Percentiles rank a stretch among this genome's conserved stretches.
Evolutionary conservation across 371 early-diverging fungal species (phyloP).

Genomic region (Rhizomucor pusillus): DNA sequence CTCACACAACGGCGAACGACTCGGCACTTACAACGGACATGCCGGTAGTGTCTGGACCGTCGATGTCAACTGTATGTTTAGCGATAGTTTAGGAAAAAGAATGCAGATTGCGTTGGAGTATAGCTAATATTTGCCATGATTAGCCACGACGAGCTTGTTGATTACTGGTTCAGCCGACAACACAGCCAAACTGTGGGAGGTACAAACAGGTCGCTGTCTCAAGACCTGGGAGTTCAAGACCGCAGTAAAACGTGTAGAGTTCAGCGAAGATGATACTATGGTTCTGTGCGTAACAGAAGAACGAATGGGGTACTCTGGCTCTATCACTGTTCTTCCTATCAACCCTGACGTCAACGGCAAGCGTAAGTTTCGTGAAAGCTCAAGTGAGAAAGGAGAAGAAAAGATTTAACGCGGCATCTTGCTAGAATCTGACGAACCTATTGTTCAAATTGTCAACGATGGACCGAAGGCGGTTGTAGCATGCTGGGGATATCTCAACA

Average conservation of each 20-base stretch:
- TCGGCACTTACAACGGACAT: slow-evolving; percentile 96
- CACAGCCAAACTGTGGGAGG: slow-evolving; percentile 93
- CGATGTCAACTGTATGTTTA: slow-evolving; percentile 78
- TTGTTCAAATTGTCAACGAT: slow-evolving; percentile 59
- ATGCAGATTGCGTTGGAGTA: background rate
- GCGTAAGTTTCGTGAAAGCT: slow-evolving; percentile 3
- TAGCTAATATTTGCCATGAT: background rate
- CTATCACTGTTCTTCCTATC: slow-evolving; percentile 79
- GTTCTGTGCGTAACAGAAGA: slow-evolving; percentile 94
- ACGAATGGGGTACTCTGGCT: slow-evolving; percentile 91
- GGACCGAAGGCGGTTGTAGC: slow-evolving; percentile 90
- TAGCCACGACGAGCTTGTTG: slow-evolving; percentile 68
- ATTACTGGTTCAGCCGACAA: slow-evolving; percentile 97
- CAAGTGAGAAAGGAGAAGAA: too few species aligned
- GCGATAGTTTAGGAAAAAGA: background rate
- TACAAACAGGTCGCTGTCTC: slow-evolving; percentile 88
- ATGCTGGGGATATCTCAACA: slow-evolving; percentile 89
- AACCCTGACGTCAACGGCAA: slow-evolving; percentile 53
- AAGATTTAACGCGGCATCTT: background rate
- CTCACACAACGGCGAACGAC: slow-evolving; percentile 95
- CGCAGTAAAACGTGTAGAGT: slow-evolving; percentile 92
- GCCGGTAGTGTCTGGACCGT: slow-evolving; percentile 95
- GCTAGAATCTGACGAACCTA: slow-evolving; percentile 75
- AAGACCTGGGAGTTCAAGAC: slow-evolving; percentile 88
- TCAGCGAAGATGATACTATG: slow-evolving; percentile 84